Evolutionary conservation across 2,329 filamentous ascomycete genomes (phyloP).

Genomic region (Fusarium coffeatum): DNA sequence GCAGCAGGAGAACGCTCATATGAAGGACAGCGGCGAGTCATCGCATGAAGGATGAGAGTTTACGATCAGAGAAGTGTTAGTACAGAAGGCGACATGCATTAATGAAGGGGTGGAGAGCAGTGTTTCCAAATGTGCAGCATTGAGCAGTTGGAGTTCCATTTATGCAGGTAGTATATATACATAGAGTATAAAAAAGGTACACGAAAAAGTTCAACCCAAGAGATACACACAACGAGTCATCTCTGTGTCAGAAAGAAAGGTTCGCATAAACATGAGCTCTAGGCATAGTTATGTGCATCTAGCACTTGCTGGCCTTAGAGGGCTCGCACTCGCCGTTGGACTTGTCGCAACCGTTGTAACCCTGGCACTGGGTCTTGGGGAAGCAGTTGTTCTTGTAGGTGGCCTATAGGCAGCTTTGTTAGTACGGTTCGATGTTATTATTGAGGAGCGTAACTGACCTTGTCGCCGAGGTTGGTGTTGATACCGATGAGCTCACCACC

Average conservation of each 20-base stretch:
- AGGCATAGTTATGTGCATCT: neutral
- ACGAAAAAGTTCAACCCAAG: neutral
- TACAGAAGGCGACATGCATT: neutral
- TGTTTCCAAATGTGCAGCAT: neutral
- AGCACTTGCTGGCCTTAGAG: conserved; percentile 47
- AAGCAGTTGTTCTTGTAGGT: conserved; percentile 48
- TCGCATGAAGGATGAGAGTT: neutral
- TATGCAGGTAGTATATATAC: neutral
- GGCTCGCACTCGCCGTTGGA: conserved; percentile 46
- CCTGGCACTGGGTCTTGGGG: conserved; percentile 47
- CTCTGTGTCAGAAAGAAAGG: neutral
- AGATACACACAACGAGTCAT: neutral
- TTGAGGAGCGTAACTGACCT: conserved; percentile 4
- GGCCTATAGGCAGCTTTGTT: conserved; percentile 22
- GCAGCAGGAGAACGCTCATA: neutral
- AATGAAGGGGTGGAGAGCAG: neutral
- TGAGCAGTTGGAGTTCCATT: neutral
- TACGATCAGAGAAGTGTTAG: neutral
- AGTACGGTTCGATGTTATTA: neutral
- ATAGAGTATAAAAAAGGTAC: neutral
- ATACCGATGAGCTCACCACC: conserved; percentile 58
- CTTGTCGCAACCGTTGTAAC: conserved; percentile 48
- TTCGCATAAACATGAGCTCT: neutral
- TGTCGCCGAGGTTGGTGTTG: conserved; percentile 54
- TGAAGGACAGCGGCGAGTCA: neutral